Conservation (phyloP, 441 rosid genomes). For the Populus hybrid region DNA sequence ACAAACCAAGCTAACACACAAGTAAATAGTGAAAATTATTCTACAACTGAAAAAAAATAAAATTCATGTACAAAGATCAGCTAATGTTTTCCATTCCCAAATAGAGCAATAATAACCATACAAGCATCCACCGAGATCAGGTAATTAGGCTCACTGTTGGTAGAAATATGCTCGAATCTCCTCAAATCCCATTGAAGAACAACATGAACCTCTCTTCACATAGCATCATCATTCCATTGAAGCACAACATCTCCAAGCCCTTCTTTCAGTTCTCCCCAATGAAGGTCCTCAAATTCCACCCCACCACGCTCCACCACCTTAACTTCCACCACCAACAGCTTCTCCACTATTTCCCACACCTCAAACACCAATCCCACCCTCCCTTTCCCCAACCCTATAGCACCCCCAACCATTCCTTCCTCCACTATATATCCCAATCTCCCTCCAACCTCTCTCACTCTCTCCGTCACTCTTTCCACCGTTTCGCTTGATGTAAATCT, state of each 20-base stretch:
- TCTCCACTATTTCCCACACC: conserved; percentile 47
- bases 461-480: conserved; percentile 53
- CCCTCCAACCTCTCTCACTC: conserved; percentile 56
- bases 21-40: not conserved
- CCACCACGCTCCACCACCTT: conserved; percentile 43
- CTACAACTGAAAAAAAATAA: not conserved
- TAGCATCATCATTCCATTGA: conserved; percentile 53
- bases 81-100: not conserved
- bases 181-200: not conserved
- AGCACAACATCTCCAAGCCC: conserved; percentile 64
- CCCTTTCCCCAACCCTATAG: conserved; percentile 59
- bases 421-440: conserved; percentile 60
- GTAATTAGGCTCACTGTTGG: not conserved
- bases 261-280: conserved; percentile 60
- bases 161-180: not conserved
- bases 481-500: conserved; percentile 63
- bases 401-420: conserved; percentile 50
- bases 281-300: conserved; percentile 48
- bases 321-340: conserved; percentile 58
- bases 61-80: conserved; percentile 9
- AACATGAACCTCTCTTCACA: conserved; percentile 19
- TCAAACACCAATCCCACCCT: conserved; percentile 46
- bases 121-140: not conserved
- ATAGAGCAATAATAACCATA: not conserved
- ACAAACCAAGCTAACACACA: not conserved